Base-by-base conservation (phyloP, 306 rosid genomes). In the Casuarina equisetifolia region DNA sequence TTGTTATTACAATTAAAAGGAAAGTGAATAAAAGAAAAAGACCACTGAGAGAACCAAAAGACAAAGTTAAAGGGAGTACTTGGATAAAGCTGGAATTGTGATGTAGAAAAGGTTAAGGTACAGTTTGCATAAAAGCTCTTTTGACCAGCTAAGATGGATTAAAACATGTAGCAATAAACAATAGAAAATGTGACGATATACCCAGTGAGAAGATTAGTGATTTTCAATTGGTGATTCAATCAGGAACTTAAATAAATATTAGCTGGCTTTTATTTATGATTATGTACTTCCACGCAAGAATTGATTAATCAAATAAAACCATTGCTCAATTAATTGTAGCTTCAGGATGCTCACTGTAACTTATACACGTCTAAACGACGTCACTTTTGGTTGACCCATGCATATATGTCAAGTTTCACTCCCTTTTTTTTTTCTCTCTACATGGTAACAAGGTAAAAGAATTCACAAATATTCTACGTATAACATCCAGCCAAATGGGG, bases 1-100 rank as follows among this genome's bases (percentile, higher is more conserved):
- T 70, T 76, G 58, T 19, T 39, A 74, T 55, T 76, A 71, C 62
- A 58, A 32, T 39, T 52, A 73, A 39, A 25, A 25, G 32, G 32
- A 25, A 25, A 25, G 32, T 25, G 32, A 25, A 25, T 25, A 25
- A 73, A 67, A 67, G 46, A 25, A 62, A 79, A 57, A 46, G 63
- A 32, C 69, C n/a, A 64, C 69, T 20, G 42, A 79, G 35, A 79
- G 42, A 82, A 69, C 71, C 42, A 46, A 75, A 43, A 63, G 32
- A 25, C 13, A 40, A 16, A 51, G 13, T n/a, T 6, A 36, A 54
- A 45, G 16, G n/a, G 1, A 10, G 4, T 46, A 40, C 36, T 77
- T 39, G 4, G 32, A 68, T 32, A 73, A 43, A 61, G 57, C 55
- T 3, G 74, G 76, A 52, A 79, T 57, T 72, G 64, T 74, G 75